Evolutionary conservation across 2,329 filamentous ascomycete species (phyloP).

Genomic region (Colletotrichum theobromicola): DNA sequence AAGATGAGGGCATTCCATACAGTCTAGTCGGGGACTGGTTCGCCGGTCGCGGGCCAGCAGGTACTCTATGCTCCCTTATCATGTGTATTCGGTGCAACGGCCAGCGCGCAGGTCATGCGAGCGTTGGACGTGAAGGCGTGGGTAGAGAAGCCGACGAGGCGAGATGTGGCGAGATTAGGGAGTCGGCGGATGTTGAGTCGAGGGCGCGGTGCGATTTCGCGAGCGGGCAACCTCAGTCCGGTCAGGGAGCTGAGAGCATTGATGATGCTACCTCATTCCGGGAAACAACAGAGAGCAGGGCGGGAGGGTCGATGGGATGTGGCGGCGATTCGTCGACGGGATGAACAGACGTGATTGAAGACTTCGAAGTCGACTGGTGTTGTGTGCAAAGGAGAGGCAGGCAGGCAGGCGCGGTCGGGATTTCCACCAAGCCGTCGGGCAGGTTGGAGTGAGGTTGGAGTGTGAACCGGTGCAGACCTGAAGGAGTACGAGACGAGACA

Average conservation of each 20-base stretch:
- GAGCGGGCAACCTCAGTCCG: conserved; percentile 54
- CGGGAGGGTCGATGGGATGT: not conserved
- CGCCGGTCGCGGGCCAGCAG: conserved; percentile 65
- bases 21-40: conserved; percentile 60
- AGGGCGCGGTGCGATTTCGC: conserved; percentile 19
- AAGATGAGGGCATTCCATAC: conserved; percentile 45
- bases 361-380: not conserved
- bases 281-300: conserved; percentile 6
- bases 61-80: conserved; percentile 60
- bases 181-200: conserved; percentile 9
- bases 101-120: conserved; percentile 20
- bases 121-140: conserved; percentile 10
- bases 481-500: not conserved
- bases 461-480: not conserved
- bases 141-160: not conserved
- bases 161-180: not conserved
- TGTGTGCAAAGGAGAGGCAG: not conserved
- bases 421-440: conserved; percentile 9
- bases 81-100: conserved; percentile 35
- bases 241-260: conserved; percentile 64
- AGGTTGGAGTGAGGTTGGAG: conserved; percentile 19
- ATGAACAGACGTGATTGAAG: not conserved
- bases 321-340: not conserved
- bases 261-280: conserved; percentile 65
- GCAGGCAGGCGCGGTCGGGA: conserved; percentile 2